Percentiles rank a stretch among this genome's conserved stretches.
phyloP scores from a whole-genome alignment of 306 rosid genomes.

The Dryas octopetala region DNA sequence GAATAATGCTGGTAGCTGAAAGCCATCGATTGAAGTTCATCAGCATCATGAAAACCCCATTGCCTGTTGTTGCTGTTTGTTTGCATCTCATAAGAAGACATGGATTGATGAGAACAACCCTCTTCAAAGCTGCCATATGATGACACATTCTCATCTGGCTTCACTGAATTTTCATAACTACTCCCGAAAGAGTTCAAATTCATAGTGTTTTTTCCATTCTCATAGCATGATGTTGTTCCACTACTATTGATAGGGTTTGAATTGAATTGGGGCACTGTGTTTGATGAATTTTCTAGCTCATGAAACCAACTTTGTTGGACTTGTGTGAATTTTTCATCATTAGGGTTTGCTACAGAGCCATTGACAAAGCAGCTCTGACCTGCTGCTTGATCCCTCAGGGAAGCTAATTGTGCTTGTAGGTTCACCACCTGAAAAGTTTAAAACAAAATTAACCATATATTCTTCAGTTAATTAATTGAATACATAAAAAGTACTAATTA shows the following conservation, averaged over 20 bases:
- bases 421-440: conserved; percentile 64
- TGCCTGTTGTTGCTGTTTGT: conserved; percentile 33
- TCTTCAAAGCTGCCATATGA: conserved; percentile 78
- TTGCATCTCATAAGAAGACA: conserved; percentile 57
- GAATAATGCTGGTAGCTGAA: conserved; percentile 53
- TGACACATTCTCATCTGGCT: conserved; percentile 55
- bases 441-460: neutral
- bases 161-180: conserved; percentile 36
- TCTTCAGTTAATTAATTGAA: neutral
- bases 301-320: conserved; percentile 48
- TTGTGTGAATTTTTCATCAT: conserved; percentile 3
- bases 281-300: conserved; percentile 43
- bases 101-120: conserved; percentile 40
- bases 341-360: conserved; percentile 55
- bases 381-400: conserved; percentile 72
- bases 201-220: conserved; percentile 21
- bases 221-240: conserved; percentile 38
- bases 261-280: conserved; percentile 37
- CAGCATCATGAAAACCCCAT: conserved; percentile 53
- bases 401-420: conserved; percentile 85
- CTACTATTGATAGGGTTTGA: conserved; percentile 36
- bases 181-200: conserved; percentile 49
- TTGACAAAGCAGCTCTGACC: conserved; percentile 47
- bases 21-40: conserved; percentile 70
- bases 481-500: neutral